Conservation (phyloP, 2,329 filamentous ascomycete genomes). For the Cladosporium austrohemisphaericum region DNA sequence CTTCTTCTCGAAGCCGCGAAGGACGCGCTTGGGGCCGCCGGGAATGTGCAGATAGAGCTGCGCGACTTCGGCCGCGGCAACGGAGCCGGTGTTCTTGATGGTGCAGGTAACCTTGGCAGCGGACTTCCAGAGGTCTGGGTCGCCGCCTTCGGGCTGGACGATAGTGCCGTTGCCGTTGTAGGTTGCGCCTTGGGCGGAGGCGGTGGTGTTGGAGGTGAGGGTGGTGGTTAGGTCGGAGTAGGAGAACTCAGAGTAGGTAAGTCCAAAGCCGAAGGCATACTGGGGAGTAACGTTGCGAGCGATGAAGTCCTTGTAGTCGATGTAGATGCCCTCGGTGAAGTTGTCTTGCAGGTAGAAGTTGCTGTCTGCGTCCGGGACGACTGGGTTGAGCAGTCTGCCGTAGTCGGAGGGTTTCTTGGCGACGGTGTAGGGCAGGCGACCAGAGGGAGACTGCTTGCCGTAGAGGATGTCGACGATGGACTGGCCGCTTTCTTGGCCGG, state of each 20-base stretch:
- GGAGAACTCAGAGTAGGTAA: slow-evolving; percentile 42
- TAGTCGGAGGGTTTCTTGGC: slow-evolving; percentile 31
- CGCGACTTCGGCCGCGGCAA: slow-evolving; percentile 51
- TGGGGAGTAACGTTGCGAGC: slow-evolving; percentile 38
- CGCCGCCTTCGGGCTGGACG: slow-evolving; percentile 32
- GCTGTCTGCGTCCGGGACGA: neutral
- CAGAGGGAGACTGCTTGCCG: slow-evolving; percentile 28
- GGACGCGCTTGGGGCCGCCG: slow-evolving; percentile 52
- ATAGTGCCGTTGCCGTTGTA: slow-evolving; percentile 46
- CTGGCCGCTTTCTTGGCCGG: slow-evolving; percentile 29
- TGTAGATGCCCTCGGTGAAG: slow-evolving; percentile 42
- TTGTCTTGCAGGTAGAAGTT: slow-evolving; percentile 22
- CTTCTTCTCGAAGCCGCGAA: slow-evolving; percentile 39
- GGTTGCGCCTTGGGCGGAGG: slow-evolving; percentile 53
- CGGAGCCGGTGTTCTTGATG: slow-evolving; percentile 60
- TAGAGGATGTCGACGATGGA: slow-evolving; percentile 30
- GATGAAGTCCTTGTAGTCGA: slow-evolving; percentile 46
- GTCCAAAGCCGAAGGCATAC: slow-evolving; percentile 45
- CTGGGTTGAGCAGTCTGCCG: slow-evolving; percentile 25
- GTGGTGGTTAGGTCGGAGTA: slow-evolving; percentile 41
- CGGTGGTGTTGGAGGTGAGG: slow-evolving; percentile 36
- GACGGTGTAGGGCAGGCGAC: slow-evolving; percentile 32
- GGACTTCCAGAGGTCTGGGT: slow-evolving; percentile 58
- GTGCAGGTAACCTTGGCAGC: slow-evolving; percentile 55
- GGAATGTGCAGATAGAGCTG: slow-evolving; percentile 48